phyloP scores from a whole-genome alignment of 2,329 filamentous ascomycete genomes.

The Tolypocladium inflatum region DNA sequence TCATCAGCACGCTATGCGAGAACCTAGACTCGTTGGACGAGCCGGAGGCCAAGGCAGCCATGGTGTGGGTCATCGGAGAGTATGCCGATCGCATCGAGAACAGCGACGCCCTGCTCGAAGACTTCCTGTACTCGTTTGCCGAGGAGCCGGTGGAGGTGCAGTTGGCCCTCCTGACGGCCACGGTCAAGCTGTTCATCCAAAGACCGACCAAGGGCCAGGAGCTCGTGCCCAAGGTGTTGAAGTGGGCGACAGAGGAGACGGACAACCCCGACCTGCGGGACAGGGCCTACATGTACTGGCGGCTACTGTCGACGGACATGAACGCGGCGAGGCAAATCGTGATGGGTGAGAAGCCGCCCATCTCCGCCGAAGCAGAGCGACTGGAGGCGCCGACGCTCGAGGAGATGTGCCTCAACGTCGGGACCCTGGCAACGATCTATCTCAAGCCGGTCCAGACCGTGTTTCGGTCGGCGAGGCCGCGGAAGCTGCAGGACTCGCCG shows the following conservation, averaged over 20 bases:
- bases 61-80: slow-evolving; percentile 99
- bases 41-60: slow-evolving; percentile 93
- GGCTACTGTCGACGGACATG: slow-evolving; percentile 85
- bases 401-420: slow-evolving; percentile 94
- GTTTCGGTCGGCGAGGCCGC: slow-evolving; percentile 78
- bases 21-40: slow-evolving; percentile 95
- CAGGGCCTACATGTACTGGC: slow-evolving; percentile 99
- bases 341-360: slow-evolving; percentile 95
- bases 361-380: slow-evolving; percentile 92
- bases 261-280: slow-evolving; percentile 96
- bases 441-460: slow-evolving; percentile 96
- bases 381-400: slow-evolving; percentile 85
- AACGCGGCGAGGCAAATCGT: slow-evolving; percentile 77
- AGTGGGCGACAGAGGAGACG: slow-evolving; percentile 99
- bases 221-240: slow-evolving; percentile 86
- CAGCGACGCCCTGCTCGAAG: slow-evolving; percentile 84
- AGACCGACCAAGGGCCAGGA: slow-evolving; percentile 90
- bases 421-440: slow-evolving; percentile 93
- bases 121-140: slow-evolving; percentile 87
- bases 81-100: slow-evolving; percentile 98
- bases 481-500: slow-evolving; percentile 71
- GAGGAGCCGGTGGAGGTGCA: slow-evolving; percentile 96
- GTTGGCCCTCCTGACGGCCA: slow-evolving; percentile 85
- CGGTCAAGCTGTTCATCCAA: slow-evolving; percentile 96
- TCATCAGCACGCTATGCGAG: slow-evolving; percentile 91